Evolutionary conservation across 108 stramenopile species (phyloP).

Genomic region (Schizochytrium sp.): DNA sequence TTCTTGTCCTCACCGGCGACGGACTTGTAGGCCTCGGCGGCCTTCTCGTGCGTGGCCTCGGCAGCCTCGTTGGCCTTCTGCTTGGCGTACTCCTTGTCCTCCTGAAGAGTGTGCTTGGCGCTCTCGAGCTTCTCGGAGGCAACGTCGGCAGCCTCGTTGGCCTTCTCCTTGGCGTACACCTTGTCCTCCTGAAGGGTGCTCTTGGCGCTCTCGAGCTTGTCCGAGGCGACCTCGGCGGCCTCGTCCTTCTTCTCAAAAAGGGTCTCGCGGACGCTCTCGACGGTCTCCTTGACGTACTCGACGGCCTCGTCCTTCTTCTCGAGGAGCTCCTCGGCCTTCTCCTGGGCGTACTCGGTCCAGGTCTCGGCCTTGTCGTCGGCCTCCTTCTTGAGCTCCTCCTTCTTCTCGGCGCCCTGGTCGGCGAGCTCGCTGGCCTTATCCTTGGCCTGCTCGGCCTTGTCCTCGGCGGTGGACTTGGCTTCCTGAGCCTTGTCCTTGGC

Average conservation of each 20-base stretch:
- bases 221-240: not conserved
- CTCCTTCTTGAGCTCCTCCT: not conserved
- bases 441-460: not conserved
- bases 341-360: not conserved
- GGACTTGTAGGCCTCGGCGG: not conserved
- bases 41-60: not conserved
- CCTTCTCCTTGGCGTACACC: not conserved
- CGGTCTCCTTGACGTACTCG: conserved; percentile 4
- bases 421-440: not conserved
- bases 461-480: not conserved
- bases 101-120: not conserved
- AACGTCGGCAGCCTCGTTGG: not conserved
- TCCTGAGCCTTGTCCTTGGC: not conserved
- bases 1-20: not conserved
- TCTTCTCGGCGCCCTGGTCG: not conserved
- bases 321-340: not conserved
- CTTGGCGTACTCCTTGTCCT: not conserved
- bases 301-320: not conserved
- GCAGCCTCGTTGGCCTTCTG: not conserved
- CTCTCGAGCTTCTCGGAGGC: not conserved
- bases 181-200: not conserved
- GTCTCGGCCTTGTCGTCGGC: not conserved
- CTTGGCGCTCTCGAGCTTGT: not conserved
- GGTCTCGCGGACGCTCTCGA: not conserved
- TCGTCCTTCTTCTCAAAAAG: not conserved